Percentiles rank a stretch among this genome's conserved stretches.
Conservation (phyloP, 2,329 filamentous ascomycete genomes). For the Pseudogymnoascus sp. region DNA sequence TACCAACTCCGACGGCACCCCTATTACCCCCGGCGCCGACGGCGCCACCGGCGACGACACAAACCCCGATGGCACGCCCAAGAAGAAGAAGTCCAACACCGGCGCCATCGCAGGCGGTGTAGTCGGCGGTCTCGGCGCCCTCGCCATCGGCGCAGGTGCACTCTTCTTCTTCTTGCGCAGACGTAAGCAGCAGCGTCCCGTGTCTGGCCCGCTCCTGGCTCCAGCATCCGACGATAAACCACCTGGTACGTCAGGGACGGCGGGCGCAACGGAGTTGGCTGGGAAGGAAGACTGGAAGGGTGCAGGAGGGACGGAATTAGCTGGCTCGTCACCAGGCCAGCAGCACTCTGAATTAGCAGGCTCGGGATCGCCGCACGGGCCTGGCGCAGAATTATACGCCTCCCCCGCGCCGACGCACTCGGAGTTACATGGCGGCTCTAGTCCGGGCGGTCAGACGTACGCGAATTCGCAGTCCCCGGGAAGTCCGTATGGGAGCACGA, state of each 20-base stretch:
- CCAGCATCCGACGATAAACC: not conserved
- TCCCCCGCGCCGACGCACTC: not conserved
- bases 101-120: not conserved
- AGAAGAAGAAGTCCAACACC: not conserved
- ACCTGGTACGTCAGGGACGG: not conserved
- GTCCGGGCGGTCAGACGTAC: not conserved
- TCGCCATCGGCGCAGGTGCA: not conserved
- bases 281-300: not conserved
- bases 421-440: not conserved
- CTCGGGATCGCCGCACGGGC: not conserved
- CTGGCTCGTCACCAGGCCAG: not conserved
- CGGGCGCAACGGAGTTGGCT: not conserved
- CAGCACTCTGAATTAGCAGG: not conserved
- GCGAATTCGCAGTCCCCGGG: not conserved
- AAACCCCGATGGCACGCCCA: not conserved
- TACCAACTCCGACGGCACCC: not conserved
- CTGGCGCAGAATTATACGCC: not conserved
- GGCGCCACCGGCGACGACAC: not conserved
- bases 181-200: not conserved
- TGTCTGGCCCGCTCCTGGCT: not conserved
- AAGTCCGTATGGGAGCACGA: not conserved
- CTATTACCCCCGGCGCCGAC: not conserved
- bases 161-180: not conserved
- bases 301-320: not conserved
- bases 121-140: not conserved